A percentile compares a stretch with the other conserved stretches of the same genome.
These are phyloP conservation scores for Crassisporium funariophilum DNA, from an alignment of 768 basidiomycete genomes.

Conservation along the genomic window DNA sequence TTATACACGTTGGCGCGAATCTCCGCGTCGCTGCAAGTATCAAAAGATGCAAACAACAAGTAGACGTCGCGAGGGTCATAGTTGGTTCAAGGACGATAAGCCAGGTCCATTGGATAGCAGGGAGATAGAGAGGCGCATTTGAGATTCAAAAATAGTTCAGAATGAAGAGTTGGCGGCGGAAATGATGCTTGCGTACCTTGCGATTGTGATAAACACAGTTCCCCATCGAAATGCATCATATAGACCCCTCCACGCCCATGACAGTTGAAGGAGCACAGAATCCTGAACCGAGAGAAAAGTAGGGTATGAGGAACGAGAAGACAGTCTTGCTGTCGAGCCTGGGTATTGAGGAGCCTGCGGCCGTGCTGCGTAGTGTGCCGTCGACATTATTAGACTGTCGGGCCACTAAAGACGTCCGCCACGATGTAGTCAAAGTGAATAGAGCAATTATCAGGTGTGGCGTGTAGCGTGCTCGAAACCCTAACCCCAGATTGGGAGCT, in stretches of 20 bases:
- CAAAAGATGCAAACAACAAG: no score
- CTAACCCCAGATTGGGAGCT: conserved; percentile 41
- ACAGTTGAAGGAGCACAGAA: conserved; percentile 59
- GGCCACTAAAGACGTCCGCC: conserved; percentile 3
- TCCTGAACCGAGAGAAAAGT: conserved; percentile 66
- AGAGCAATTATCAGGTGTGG: conserved; percentile 2
- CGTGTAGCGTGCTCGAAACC: conserved; percentile 21
- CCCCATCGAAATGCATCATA: conserved; percentile 77
- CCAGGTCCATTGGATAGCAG: background rate
- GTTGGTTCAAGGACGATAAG: background rate
- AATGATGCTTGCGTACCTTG: conserved; percentile 46
- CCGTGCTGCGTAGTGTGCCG: conserved; percentile 19
- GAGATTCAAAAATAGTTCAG: background rate
- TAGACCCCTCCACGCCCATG: conserved; percentile 61
- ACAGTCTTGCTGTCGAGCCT: conserved; percentile 16
- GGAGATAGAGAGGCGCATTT: background rate
- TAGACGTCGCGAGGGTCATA: no score
- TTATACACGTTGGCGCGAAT: conserved; percentile 76
- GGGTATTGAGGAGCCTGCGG: conserved; percentile 27
- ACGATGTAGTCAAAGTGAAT: conserved; percentile 12
- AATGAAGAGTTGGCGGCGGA: no score
- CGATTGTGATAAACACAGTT: conserved; percentile 56
- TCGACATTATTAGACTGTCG: conserved; percentile 13
- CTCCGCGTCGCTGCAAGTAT: conserved; percentile 71
- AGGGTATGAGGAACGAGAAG: conserved; percentile 64